Percentiles rank a stretch among this genome's conserved stretches.
These are phyloP conservation scores for Cystofilobasidium macerans DNA, from an alignment of 768 basidiomycete species.

Conservation along the genomic window DNA sequence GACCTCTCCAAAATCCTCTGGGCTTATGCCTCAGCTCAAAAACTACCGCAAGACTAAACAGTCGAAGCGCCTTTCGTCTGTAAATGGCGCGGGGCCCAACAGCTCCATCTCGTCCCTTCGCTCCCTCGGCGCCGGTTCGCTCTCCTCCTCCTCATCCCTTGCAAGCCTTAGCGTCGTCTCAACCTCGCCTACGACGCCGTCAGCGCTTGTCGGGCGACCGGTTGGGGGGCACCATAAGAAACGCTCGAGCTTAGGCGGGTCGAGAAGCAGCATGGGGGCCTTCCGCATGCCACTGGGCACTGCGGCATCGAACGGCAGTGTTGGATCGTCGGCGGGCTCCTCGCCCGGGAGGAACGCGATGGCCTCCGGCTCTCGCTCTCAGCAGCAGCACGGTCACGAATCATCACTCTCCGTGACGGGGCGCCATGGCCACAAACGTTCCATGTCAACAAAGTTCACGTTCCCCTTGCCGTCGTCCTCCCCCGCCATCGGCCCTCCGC, in stretches of 20 bases:
- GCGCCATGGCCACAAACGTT: slow-evolving; percentile 10
- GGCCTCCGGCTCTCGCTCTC: too few relatives aligned
- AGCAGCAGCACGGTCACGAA: neutral
- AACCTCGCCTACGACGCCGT: too few relatives aligned
- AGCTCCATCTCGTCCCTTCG: slow-evolving; percentile 9
- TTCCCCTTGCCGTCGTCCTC: neutral
- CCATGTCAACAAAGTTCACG: slow-evolving; percentile 8
- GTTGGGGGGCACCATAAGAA: neutral
- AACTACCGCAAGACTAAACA: slow-evolving; percentile 17
- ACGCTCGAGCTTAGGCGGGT: neutral
- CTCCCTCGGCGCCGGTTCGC: neutral
- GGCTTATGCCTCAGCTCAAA: too few relatives aligned
- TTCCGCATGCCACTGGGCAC: neutral
- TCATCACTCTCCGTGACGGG: too few relatives aligned
- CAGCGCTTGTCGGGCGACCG: too few relatives aligned
- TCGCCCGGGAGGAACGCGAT: too few relatives aligned
- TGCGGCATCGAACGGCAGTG: neutral
- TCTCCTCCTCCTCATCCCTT: neutral
- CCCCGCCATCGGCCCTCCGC: neutral
- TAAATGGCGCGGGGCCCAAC: neutral
- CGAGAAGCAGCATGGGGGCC: neutral
- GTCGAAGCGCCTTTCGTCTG: slow-evolving; percentile 8
- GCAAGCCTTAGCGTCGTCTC: neutral
- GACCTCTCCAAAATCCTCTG: too few relatives aligned
- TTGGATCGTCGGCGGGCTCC: too few relatives aligned